Base-by-base conservation (phyloP, 1,139 yeast species). In the Candida pseudoviswanathii region DNA sequence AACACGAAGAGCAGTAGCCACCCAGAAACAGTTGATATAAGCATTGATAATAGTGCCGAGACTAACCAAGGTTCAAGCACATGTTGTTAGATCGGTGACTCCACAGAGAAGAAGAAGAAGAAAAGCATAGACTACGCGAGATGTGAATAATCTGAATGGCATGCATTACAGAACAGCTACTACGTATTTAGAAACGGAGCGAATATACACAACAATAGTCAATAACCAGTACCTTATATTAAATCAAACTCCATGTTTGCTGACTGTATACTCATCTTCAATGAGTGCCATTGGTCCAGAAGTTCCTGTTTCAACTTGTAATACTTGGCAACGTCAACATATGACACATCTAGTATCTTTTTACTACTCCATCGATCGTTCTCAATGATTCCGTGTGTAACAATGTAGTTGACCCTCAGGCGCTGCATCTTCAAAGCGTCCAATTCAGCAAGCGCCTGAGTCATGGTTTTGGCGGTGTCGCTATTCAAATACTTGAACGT, bases 1-100 rank as follows among this genome's bases (percentile, higher is more conserved):
- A 24, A 29, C 6, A 33, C 32, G 27, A 39, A 44, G 16, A 16
- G 16, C 16, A 16, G 16, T 27, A 65, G 64, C 36, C 62, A 64
- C 32, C 68, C 80, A 16, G 84, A 80, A 57, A 72, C 77, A 9
- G 66, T 76, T 41, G 78, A 76, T 51, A 75, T 76, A 38, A 70
- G 62, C 51, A 71, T 75, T 49, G 78, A 73, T 30, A 78, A 49
- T 45, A 50, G 32, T 30, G 44, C 32, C 3, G 38, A 42, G 7
- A 33, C 31, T 32, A 40, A 43, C 3, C 46, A 44, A 41, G 22
- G 46, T 8, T 36, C 49, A 27, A 43, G 45, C 22, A 41, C 49
- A 22, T 51, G 54, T 43, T 51, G 43, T 30, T 41, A 41, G 24
- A 22, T 9, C 16, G 16, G 16, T 16, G 16, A 16, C 16, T 16